Base-by-base conservation (phyloP, 148 eudicot genomes). In the Polygonum aviculare region DNA sequence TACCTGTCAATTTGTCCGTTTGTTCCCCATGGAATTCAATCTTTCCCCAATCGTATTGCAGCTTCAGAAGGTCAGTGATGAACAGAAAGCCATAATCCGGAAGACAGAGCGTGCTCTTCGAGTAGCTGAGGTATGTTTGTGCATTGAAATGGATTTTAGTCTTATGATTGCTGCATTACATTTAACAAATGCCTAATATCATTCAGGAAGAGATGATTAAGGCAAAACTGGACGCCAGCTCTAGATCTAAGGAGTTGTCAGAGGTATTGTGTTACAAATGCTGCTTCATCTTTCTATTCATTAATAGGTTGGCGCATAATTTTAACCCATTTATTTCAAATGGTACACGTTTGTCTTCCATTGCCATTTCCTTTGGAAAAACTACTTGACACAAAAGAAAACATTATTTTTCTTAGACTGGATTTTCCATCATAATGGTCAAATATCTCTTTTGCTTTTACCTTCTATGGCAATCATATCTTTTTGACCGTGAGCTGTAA, bases 41-140 rank as follows among this genome's bases (percentile, higher is more conserved):
- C 7, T 44, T 26, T 8, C 6, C 19, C 14, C 8, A 72, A 3
- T 45, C 14, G 16, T 48, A 69, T 83, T 87, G 71, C 96, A 93
- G 98, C 90, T 89, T 36, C 86, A 90, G 73, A 89, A 88, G 81
- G 85, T 79, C 65, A 83, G 83, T 82, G 90, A 90, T 72, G 92
- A 89, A 62, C 90, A 93, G 77, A 88, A 85, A 85, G 69, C 81
- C 63, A 90, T 79, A 80, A 80, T 93, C 77, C 83, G 77, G 45
- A 87, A 88, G 81, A 90, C 96, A 83, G 93, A 93, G 77, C 93
- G 93, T 38, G 98, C 98, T 77, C 92, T 93, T 84, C 81, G 84
- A 82, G 85, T 81, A 78, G 97, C 98, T 72, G 98, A 94, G 90
- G 97, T 90, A 82, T 65, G 47, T 41, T 48, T 79, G 73, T 69